Evolutionary conservation across 306 rosid species (phyloP).

Genomic region (Vicia sativa): DNA sequence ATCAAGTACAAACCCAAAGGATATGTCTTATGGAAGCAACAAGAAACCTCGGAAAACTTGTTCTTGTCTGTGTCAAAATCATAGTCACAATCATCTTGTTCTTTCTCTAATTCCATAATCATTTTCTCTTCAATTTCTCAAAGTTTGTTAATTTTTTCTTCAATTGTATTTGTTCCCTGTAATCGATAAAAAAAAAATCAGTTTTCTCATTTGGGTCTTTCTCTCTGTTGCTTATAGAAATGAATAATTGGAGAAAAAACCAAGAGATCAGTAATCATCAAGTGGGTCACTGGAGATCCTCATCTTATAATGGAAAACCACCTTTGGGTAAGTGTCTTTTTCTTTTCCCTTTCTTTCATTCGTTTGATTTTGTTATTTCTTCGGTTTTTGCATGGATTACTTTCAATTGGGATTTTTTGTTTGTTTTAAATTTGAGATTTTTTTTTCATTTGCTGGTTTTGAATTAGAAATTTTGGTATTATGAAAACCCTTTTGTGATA

Average conservation of each 20-base stretch:
- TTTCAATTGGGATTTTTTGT: neutral
- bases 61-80: neutral
- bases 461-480: neutral
- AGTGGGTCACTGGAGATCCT: slow-evolving; percentile 44
- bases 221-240: slow-evolving; percentile 29
- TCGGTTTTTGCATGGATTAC: slow-evolving; percentile 33
- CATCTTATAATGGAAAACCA: slow-evolving; percentile 53
- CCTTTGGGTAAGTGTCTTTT: slow-evolving; percentile 51
- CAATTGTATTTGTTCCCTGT: slow-evolving; percentile 19
- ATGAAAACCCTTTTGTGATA: slow-evolving; percentile 28
- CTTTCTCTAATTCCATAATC: neutral
- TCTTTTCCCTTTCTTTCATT: neutral
- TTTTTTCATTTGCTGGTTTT: too few species aligned
- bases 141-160: slow-evolving; percentile 14
- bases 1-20: neutral
- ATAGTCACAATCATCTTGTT: neutral
- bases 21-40: neutral
- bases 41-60: too few species aligned
- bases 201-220: slow-evolving; percentile 24
- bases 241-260: slow-evolving; percentile 72
- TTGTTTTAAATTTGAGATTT: too few species aligned
- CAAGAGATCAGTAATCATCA: slow-evolving; percentile 48
- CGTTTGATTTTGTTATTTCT: slow-evolving; percentile 23
- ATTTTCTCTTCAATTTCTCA: slow-evolving; percentile 18
- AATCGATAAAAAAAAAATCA: neutral